A percentile compares a stretch with the other conserved stretches of the same genome.
Conservation (phyloP, 2,329 filamentous ascomycete species). For the Fusarium armeniacum region DNA sequence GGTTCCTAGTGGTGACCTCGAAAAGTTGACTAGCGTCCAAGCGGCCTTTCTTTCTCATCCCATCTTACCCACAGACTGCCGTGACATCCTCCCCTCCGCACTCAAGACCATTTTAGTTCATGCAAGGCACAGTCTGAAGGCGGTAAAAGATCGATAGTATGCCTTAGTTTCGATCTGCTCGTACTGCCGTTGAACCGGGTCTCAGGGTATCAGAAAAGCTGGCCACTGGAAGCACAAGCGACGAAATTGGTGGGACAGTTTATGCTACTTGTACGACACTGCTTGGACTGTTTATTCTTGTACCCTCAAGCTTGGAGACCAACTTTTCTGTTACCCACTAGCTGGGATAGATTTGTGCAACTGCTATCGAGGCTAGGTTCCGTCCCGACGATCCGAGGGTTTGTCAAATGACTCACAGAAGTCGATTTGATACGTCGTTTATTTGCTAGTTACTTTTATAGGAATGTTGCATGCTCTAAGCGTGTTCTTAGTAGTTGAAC, state of each 20-base stretch:
- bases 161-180: rapidly evolving
- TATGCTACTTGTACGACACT: too few species aligned
- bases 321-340: too few species aligned
- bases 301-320: too few species aligned
- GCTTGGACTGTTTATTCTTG: too few species aligned
- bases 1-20: background rate
- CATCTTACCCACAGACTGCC: conserved; percentile 5
- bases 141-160: background rate
- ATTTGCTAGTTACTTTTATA: background rate
- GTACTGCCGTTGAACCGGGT: too few species aligned
- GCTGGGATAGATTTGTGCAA: background rate
- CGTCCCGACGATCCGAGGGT: conserved; percentile 2
- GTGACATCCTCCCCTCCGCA: conserved; percentile 4
- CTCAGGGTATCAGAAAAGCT: too few species aligned
- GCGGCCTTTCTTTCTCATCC: background rate
- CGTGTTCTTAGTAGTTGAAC: background rate
- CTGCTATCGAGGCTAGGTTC: conserved; percentile 4
- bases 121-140: conserved; percentile 1
- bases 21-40: background rate
- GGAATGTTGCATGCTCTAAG: background rate
- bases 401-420: background rate
- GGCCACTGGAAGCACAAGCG: too few species aligned
- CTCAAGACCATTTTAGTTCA: conserved; percentile 11
- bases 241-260: too few species aligned
- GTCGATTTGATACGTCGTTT: background rate